These are phyloP conservation scores for Salix suchowensis DNA, from an alignment of 345 rosid genomes.

Conservation along the genomic window DNA sequence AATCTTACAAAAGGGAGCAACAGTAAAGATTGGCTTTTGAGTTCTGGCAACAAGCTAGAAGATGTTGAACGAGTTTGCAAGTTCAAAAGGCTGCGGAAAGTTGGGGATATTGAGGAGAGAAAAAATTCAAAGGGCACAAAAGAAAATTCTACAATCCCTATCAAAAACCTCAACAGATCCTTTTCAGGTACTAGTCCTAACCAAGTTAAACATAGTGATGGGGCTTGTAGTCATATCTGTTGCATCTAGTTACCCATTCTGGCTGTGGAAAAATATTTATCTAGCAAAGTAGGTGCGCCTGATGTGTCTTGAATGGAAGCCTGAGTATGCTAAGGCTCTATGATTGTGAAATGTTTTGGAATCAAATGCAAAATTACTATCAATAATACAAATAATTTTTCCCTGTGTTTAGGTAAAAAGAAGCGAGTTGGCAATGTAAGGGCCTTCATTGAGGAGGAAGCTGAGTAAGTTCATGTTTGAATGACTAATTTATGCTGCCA, in stretches of 20 bases:
- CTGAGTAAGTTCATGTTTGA: slow-evolving; percentile 58
- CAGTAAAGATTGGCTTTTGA: slow-evolving; percentile 63
- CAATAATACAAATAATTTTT: slow-evolving; percentile 17
- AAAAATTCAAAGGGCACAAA: slow-evolving; percentile 18
- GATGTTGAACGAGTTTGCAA: slow-evolving; percentile 39
- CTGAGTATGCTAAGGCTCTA: not conserved
- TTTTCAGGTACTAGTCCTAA: slow-evolving; percentile 15
- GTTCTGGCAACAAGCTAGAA: slow-evolving; percentile 50
- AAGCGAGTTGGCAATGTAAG: slow-evolving; percentile 34
- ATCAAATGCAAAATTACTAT: not conserved
- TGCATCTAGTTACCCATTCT: not conserved
- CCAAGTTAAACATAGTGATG: slow-evolving; percentile 35
- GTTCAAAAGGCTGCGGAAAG: slow-evolving; percentile 75
- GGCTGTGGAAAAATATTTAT: not conserved
- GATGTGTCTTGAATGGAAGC: slow-evolving; percentile 3
- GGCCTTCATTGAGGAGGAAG: slow-evolving; percentile 73
- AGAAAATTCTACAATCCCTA: slow-evolving; percentile 22
- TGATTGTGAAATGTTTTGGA: not conserved
- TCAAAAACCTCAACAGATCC: not conserved
- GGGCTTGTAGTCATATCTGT: slow-evolving; percentile 24
- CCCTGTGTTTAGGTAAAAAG: slow-evolving; percentile 49
- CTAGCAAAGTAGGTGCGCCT: not conserved
- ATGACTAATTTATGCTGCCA: not conserved
- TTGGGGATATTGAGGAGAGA: slow-evolving; percentile 40
- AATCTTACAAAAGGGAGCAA: slow-evolving; percentile 28